A percentile compares a stretch with the other conserved stretches of the same genome.
These are phyloP conservation scores for Sophora flavescens DNA, from an alignment of 306 rosid genomes.

Conservation along the genomic window DNA sequence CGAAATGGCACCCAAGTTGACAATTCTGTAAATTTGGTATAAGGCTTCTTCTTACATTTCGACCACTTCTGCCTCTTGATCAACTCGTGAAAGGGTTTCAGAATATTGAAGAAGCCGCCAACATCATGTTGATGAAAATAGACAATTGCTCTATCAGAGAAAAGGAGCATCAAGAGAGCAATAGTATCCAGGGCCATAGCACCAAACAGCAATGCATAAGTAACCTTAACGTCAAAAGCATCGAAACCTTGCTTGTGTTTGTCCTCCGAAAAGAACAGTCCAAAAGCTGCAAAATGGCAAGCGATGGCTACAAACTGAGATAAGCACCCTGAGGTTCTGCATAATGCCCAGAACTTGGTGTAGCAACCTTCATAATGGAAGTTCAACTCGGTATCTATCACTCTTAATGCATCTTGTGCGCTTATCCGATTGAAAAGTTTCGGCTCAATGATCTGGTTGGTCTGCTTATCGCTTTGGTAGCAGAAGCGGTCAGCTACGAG, in stretches of 20 bases:
- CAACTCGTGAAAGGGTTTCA: background rate
- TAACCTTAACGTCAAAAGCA: constrained; percentile 39
- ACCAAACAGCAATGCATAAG: constrained; percentile 49
- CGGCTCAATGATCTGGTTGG: too few species aligned
- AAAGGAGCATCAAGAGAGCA: constrained; percentile 29
- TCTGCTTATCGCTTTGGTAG: too few species aligned
- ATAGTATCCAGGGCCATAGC: constrained; percentile 51
- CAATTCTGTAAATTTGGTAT: background rate
- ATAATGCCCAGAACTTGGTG: constrained; percentile 50
- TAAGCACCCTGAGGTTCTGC: background rate
- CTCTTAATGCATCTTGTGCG: constrained; percentile 17
- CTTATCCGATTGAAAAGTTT: too few species aligned
- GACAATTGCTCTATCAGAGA: constrained; percentile 48
- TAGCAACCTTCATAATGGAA: constrained; percentile 52
- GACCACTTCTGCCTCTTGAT: constrained; percentile 14
- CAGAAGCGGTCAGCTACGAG: too few species aligned
- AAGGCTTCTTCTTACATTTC: background rate
- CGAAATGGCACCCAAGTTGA: constrained; percentile 7
- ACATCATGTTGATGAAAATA: too few species aligned
- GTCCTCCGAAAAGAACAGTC: background rate
- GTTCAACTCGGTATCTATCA: constrained; percentile 48
- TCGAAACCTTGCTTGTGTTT: constrained; percentile 35
- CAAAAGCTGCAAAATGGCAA: constrained; percentile 13
- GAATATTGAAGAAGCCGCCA: background rate
- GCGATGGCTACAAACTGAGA: constrained; percentile 24